A percentile compares a stretch with the other conserved stretches of the same genome.
Conservation (phyloP, 768 basidiomycete genomes). For the Suillus luteus region DNA sequence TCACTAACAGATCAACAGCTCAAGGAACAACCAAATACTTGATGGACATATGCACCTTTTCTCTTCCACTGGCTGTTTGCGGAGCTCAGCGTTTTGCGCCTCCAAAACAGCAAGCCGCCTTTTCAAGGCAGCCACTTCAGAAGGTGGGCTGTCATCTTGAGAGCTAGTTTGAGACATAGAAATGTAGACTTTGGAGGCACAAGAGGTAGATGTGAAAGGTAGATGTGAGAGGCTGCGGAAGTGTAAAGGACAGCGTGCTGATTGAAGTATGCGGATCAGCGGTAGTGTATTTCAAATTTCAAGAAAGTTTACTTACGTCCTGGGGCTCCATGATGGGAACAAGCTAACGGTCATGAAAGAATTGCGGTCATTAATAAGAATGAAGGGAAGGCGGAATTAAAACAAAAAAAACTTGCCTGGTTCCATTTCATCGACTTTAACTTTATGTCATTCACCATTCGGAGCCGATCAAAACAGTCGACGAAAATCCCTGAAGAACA, state of each 20-base stretch:
- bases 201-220: not conserved
- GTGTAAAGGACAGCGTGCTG: not conserved
- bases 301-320: not conserved
- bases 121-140: conserved; percentile 9
- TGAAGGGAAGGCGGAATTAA: not conserved
- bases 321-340: not conserved
- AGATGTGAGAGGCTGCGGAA: not conserved
- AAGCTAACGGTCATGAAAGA: not conserved
- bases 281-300: not conserved
- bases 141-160: not conserved
- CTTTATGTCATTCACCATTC: not conserved
- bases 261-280: not conserved
- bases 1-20: not conserved
- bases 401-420: not conserved
- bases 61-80: not conserved
- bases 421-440: not conserved
- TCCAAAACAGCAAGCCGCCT: conserved; percentile 12
- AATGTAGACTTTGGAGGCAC: too few species aligned
- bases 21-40: not conserved
- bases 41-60: not conserved
- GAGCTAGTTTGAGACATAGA: too few species aligned
- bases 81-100: conserved; percentile 10
- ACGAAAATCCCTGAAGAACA: not conserved
- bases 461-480: not conserved
- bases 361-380: not conserved